phyloP scores from a whole-genome alignment of 768 basidiomycete genomes.

The Termitomyces sp. region DNA sequence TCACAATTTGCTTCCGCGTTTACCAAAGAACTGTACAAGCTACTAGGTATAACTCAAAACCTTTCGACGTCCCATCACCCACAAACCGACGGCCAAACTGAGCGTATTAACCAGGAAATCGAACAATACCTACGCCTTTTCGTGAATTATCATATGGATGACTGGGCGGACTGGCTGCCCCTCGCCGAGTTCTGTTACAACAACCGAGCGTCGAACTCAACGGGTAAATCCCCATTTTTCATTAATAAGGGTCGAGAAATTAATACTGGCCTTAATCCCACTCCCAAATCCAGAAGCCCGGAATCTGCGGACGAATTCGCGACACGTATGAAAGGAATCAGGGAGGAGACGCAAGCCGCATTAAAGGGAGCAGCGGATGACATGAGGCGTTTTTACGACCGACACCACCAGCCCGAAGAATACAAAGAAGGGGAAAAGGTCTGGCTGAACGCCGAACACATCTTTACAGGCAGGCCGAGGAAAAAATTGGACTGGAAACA shows the following conservation, averaged over 20 bases:
- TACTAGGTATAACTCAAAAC: neutral
- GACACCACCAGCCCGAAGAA: too few relatives aligned
- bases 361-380: neutral
- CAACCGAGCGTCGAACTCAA: neutral
- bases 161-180: neutral
- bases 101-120: too few relatives aligned
- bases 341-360: too few relatives aligned
- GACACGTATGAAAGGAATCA: neutral
- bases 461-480: too few relatives aligned
- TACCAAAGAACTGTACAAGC: neutral
- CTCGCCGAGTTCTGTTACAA: neutral
- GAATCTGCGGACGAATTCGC: neutral
- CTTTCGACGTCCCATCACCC: too few relatives aligned
- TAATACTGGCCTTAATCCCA: neutral
- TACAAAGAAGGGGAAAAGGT: too few relatives aligned
- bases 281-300: neutral
- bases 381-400: neutral
- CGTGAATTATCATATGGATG: too few relatives aligned
- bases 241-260: neutral
- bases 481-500: neutral
- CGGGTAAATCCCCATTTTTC: neutral
- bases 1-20: slow-evolving; percentile 11
- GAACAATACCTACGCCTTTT: too few relatives aligned
- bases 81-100: too few relatives aligned
- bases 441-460: too few relatives aligned